phyloP scores from a whole-genome alignment of 2,329 filamentous ascomycete genomes.

The Sclerotiophoma versabilis region DNA sequence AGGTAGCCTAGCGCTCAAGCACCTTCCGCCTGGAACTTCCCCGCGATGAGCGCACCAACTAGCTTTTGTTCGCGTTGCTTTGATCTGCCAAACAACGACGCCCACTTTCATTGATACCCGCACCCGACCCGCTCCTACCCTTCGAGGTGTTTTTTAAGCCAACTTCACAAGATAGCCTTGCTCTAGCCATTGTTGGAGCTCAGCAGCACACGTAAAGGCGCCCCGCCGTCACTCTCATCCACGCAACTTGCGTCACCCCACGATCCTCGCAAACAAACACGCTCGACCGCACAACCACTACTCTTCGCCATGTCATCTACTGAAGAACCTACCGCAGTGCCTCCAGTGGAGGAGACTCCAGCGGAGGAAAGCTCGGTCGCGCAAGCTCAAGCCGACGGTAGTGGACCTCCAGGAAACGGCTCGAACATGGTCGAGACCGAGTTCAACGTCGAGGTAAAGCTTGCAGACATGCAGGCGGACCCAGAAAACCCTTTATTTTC shows the following conservation, averaged over 20 bases:
- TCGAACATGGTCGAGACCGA: conserved; percentile 70
- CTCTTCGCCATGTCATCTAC: conserved; percentile 21
- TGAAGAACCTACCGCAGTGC: conserved; percentile 21
- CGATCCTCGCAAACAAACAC: conserved; percentile 13
- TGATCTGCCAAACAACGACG: conserved; percentile 17
- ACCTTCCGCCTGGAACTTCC: conserved; percentile 28
- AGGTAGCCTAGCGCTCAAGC: conserved; percentile 34
- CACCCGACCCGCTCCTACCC: background rate
- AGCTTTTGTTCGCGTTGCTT: conserved; percentile 24
- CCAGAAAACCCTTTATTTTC: conserved; percentile 88
- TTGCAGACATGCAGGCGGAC: conserved; percentile 87
- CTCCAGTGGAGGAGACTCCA: conserved; percentile 11
- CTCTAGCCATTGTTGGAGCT: background rate
- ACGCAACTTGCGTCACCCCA: conserved; percentile 10
- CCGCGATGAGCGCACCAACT: conserved; percentile 26
- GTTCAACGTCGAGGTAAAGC: conserved; percentile 90
- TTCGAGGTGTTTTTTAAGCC: background rate
- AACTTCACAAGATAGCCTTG: background rate
- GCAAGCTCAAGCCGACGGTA: conserved; percentile 56
- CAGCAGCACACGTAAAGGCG: background rate
- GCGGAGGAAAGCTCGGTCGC: conserved; percentile 23
- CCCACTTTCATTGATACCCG: conserved; percentile 8
- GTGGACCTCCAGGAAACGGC: conserved; percentile 49
- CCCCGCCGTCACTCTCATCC: conserved; percentile 7
- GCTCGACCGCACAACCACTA: background rate